Conservation (phyloP, 495 filamentous ascomycete species). For the Parachaetomium inaequale region DNA sequence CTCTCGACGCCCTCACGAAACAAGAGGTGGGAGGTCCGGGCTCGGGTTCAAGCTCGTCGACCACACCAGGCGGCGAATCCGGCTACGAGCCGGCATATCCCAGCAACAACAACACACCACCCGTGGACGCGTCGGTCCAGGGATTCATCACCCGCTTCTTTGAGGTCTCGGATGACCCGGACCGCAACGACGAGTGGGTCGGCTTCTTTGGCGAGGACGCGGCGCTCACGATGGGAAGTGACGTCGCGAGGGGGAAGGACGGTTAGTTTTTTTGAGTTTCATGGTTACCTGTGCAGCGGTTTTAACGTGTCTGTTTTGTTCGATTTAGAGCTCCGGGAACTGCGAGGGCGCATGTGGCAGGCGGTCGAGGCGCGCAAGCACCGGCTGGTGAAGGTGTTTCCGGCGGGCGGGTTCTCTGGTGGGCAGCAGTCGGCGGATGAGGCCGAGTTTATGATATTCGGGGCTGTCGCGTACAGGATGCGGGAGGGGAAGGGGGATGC, state of each 20-base stretch:
- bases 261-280: slow-evolving; percentile 23
- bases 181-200: slow-evolving; percentile 39
- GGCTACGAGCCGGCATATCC: slow-evolving; percentile 34
- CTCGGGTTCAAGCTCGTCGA: neutral
- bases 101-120: slow-evolving; percentile 8
- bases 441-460: slow-evolving; percentile 37
- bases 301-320: neutral
- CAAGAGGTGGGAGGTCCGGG: neutral
- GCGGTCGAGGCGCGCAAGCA: slow-evolving; percentile 32
- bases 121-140: slow-evolving; percentile 25
- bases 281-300: neutral
- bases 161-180: slow-evolving; percentile 35
- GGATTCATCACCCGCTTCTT: slow-evolving; percentile 39
- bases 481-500: slow-evolving; percentile 12
- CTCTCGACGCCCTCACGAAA: neutral
- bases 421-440: slow-evolving; percentile 4
- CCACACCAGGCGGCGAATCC: slow-evolving; percentile 8
- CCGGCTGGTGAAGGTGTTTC: slow-evolving; percentile 32
- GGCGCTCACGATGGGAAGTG: slow-evolving; percentile 33
- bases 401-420: slow-evolving; percentile 24
- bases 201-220: slow-evolving; percentile 35
- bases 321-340: slow-evolving; percentile 21
- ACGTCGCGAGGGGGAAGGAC: slow-evolving; percentile 29
- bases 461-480: slow-evolving; percentile 27
- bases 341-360: slow-evolving; percentile 30